Evolutionary conservation across 176 grass and related monocot species (phyloP).

Genomic region (Carex scoparia): DNA sequence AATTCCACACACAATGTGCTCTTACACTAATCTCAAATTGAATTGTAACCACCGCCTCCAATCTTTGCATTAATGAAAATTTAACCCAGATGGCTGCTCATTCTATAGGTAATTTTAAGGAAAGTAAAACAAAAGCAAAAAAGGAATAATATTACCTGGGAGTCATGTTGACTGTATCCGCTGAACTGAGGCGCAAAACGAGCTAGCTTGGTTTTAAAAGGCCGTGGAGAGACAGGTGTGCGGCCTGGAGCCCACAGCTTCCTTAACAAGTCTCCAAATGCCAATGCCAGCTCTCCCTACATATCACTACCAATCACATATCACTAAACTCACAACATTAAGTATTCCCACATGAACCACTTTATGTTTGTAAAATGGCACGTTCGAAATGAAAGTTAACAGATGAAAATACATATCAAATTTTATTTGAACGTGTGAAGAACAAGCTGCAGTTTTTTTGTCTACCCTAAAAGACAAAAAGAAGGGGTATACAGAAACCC

Average conservation of each 20-base stretch:
- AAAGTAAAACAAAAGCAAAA: neutral
- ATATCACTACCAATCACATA: slow-evolving; percentile 72
- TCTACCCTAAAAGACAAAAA: neutral
- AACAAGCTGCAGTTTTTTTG: neutral
- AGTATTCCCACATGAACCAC: neutral
- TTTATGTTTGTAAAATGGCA: neutral
- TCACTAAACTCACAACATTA: slow-evolving; percentile 50
- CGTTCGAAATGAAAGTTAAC: neutral
- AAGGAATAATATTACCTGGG: slow-evolving; percentile 47
- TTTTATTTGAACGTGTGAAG: neutral
- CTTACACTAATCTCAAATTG: neutral
- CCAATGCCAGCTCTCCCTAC: slow-evolving; percentile 99
- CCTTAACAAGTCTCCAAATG: slow-evolving; percentile 92
- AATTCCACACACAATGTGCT: neutral
- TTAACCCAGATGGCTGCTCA: neutral
- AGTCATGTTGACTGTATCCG: slow-evolving; percentile 96
- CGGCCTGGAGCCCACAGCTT: slow-evolving; percentile 96
- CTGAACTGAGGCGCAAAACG: slow-evolving; percentile 98
- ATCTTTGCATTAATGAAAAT: neutral
- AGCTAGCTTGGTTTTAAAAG: slow-evolving; percentile 94
- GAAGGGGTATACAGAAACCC: neutral
- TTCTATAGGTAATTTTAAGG: neutral
- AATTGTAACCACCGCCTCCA: neutral
- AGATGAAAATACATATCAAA: neutral
- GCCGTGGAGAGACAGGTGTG: slow-evolving; percentile 73